A percentile compares a stretch with the other conserved stretches of the same genome.
Evolutionary conservation across 495 filamentous ascomycete species (phyloP).

Genomic region (Xylaria intraflava): DNA sequence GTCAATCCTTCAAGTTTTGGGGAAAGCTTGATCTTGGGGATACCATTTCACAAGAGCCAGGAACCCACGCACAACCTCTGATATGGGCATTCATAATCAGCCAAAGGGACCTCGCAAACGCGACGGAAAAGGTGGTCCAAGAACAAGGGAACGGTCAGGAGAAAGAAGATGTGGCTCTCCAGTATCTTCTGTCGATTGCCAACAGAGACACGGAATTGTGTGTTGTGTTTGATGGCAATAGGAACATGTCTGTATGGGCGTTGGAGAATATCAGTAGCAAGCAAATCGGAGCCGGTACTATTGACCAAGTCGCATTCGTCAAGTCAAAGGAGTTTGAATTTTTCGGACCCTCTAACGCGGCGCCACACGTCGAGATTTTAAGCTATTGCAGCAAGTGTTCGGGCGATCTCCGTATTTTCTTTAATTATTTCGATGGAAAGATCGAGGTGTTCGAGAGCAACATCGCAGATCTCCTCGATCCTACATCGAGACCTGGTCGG

Average conservation of each 20-base stretch:
- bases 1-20: constrained; percentile 71
- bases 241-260: constrained; percentile 91
- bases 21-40: constrained; percentile 70
- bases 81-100: constrained; percentile 81
- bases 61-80: constrained; percentile 40
- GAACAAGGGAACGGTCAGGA: constrained; percentile 48
- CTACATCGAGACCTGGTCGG: constrained; percentile 54
- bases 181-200: constrained; percentile 81
- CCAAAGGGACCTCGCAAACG: constrained; percentile 68
- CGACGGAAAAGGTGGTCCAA: constrained; percentile 70
- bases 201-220: constrained; percentile 83
- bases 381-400: constrained; percentile 59
- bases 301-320: constrained; percentile 85
- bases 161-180: constrained; percentile 61
- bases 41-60: constrained; percentile 52
- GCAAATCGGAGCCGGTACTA: constrained; percentile 55
- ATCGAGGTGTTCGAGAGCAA: constrained; percentile 75
- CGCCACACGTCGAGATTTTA: constrained; percentile 58
- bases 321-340: constrained; percentile 59
- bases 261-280: constrained; percentile 84
- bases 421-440: constrained; percentile 81
- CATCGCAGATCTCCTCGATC: constrained; percentile 76
- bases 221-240: constrained; percentile 73
- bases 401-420: constrained; percentile 64
- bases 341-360: constrained; percentile 28